Base-by-base conservation (phyloP, 1,139 yeast species). In the Yamadazyma atlantica region DNA sequence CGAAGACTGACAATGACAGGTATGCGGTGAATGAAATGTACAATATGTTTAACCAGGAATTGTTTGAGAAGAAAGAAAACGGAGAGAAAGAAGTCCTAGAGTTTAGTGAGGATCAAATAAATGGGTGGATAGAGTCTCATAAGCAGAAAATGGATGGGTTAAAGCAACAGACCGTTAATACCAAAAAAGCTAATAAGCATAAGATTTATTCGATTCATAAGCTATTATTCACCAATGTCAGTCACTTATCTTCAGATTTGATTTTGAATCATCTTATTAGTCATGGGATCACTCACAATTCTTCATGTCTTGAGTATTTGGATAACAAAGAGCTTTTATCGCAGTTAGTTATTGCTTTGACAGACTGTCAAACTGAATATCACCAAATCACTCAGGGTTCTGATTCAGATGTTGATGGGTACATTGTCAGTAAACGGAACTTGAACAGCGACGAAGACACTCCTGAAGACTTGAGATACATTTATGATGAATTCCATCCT, bases 401-500 rank as follows among this genome's bases (percentile, higher is more conserved):
- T 2, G 17, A 11, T 9, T 10, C 16, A 8, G 51, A 52, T 1
- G 35, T 66, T 2, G 41, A 49, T 4, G 97, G 97, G 0, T 82
- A 66, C 48, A 83, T 90, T 38, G 69, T 88, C 1, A 71, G 83
- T 10, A 82, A 80, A 49, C 71, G 66, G 48, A 86, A 85, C 50
- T 73, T 75, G 1, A 60, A 71, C 8, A 55, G 64, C 0, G 54
- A 63, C 3, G 72, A 64, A 10, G 61, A 57, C 2, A 64, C 62
- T 24, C 54, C 60, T 2, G 57, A 56, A 18, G 54, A 54, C 11
- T 64, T 76, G 51, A 78, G 80, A 48, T 79, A 64, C 41, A 58
- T 82, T 2, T 85, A 75, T 46, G 95, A 87, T 39, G 95, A 86
- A 44, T 92, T 88, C 55, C 95, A 86, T 58, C 97, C 97, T 0